Evolutionary conservation across 805 yeast genomes (phyloP).

Genomic region (Hanseniaspora vineae): DNA sequence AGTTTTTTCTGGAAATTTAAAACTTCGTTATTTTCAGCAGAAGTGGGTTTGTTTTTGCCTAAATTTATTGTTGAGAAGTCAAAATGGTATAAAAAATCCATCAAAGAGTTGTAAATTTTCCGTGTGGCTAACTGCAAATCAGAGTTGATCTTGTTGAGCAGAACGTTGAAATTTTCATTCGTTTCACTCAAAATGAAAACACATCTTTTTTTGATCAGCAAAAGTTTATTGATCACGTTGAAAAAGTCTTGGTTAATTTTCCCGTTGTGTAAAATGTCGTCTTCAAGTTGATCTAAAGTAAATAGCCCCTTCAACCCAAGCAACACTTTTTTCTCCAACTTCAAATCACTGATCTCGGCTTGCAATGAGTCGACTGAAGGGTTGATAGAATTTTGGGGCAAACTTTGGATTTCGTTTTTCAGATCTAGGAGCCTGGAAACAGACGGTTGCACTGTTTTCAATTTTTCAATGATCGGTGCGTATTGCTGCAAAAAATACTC

Average conservation of each 20-base stretch:
- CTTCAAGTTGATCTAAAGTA: conserved; percentile 61
- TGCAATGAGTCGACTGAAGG: conserved; percentile 11
- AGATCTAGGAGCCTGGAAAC: conserved; percentile 7
- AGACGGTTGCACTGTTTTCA: conserved; percentile 7
- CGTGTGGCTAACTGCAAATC: conserved; percentile 41
- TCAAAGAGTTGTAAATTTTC: conserved; percentile 34
- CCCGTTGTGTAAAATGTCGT: conserved; percentile 37
- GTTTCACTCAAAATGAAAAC: conserved; percentile 55
- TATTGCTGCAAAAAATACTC: conserved; percentile 2
- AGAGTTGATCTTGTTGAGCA: conserved; percentile 45
- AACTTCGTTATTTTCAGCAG: conserved; percentile 7
- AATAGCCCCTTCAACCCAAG: conserved; percentile 45
- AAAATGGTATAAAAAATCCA: conserved; percentile 21
- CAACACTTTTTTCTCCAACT: conserved; percentile 39
- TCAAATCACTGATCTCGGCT: conserved; percentile 9
- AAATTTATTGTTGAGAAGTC: conserved; percentile 9
- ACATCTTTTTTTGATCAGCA: conserved; percentile 52
- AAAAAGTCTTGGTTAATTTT: conserved; percentile 42
- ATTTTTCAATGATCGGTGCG: conserved; percentile 7
- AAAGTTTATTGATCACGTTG: conserved; percentile 43
- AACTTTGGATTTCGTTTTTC: conserved; percentile 7
- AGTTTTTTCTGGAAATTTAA: conserved; percentile 23
- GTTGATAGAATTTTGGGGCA: conserved; percentile 5
- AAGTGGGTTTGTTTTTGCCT: conserved; percentile 3
- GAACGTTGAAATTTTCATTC: conserved; percentile 52